Conservation (phyloP, 257 asterid genomes). For the Solanum bulbocastanum region DNA sequence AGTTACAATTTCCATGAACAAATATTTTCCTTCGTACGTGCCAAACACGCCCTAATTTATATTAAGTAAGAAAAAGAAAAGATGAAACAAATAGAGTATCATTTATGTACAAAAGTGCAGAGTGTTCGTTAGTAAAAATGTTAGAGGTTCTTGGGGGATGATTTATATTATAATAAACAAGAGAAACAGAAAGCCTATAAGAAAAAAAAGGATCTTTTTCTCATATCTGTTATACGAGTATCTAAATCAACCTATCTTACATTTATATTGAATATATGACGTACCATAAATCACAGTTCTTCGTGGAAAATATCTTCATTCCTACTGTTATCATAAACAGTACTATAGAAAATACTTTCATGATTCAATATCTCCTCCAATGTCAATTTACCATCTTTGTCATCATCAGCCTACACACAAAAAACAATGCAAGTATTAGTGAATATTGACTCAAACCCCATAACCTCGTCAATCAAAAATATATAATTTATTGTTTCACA, state of each 20-base stretch:
- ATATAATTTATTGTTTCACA: neutral
- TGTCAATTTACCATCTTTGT: constrained; percentile 15
- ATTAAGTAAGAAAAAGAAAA: neutral
- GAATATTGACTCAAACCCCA: neutral
- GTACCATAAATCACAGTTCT: constrained; percentile 10
- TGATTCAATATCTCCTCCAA: constrained; percentile 21
- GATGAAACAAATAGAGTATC: no score
- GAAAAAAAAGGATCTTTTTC: neutral
- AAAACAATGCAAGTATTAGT: neutral
- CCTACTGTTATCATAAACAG: constrained; percentile 6
- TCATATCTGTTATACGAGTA: neutral
- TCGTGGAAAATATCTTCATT: constrained; percentile 1
- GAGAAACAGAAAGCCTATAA: neutral
- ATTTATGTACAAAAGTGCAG: neutral
- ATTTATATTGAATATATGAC: neutral
- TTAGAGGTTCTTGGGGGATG: neutral
- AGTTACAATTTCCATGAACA: neutral
- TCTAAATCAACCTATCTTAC: neutral
- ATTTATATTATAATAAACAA: neutral
- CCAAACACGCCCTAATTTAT: neutral
- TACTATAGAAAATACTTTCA: constrained; percentile 9
- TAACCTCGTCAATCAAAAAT: neutral
- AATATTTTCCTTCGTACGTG: neutral
- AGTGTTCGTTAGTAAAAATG: neutral
- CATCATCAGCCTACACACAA: constrained; percentile 17